Base-by-base conservation (phyloP, 179 eudicot species). In the Dionaea muscipula region DNA sequence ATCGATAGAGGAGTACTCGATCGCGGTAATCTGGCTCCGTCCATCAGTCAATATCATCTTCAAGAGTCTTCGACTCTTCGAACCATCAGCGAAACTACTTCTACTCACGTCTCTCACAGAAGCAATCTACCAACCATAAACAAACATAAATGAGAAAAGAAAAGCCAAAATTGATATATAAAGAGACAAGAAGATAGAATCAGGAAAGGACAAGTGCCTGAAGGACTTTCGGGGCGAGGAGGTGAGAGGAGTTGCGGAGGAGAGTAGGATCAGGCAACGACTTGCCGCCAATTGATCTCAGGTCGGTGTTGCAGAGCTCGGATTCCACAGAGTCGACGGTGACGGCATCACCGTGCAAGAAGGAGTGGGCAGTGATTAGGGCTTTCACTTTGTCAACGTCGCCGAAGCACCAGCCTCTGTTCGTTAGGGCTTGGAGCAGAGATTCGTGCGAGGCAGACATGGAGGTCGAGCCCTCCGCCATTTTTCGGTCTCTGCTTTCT, bases 31-130 rank as follows among this genome's bases (percentile, higher is more conserved):
- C 61, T 82, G 83, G 15, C 86, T 80, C 22, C 75, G 80, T 38
- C 96, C 94, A 63, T 89, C 96, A 23, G 82, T 89, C 61, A 89
- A 78, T 55, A 45, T 64, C 63, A 89, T 64, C 78, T 79, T 81
- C 57, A 89, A 61, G 24, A 89, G 70, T 26, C 94, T 81, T 47
- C 60, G 65, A 33, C 69, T 63, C 31, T 68, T 61, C 36, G 84
- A 69, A 68, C 69, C 77, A 53, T 68, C 81, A 44, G 67, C 70
- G 38, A 68, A 63, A 62, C 75, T 69, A 68, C 93, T 84, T 55
- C 73, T 70, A 53, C 86, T 77, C 59, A 89, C 76, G 74, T 85
- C 94, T 71, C 74, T 75, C 52, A 53, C 76, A 2, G 88, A 83
- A 54, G 81, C 78, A 25, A 89, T 63, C 96, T 88, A 51, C 47